Evolutionary conservation across 179 eudicot species (phyloP), one percentile per base, ranked within the genome.

Genomic region (Beta lomatogona): DNA sequence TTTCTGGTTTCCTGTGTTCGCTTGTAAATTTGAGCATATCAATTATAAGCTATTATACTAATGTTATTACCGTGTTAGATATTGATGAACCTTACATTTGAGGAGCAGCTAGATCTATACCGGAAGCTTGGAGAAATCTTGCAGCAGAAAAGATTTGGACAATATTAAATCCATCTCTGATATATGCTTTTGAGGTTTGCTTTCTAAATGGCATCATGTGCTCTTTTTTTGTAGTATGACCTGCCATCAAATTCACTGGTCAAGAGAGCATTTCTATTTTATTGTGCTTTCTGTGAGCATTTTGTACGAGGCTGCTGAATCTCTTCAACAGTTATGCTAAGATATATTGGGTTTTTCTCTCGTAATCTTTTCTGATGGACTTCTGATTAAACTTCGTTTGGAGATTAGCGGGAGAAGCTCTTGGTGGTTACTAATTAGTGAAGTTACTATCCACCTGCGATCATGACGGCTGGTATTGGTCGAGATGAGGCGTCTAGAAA

Each of bases 101-200:
- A 90, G 87, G 99, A 95, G 88, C 99, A 92, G 78, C 89, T 82
- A 77, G 88, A 89, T 82, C 73, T 95, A 70, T 94, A 89, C 87
- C 83, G 66, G 70, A 89, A 83, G 85, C 97, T 95, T n/a, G 93
- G 91, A 53, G 89, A 95, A 85, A 87, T 92, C 79, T 87, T 95
- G 80, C 87, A 81, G 83, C 92, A 87, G 79, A 86, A 89, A 78
- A 79, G 76, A 78, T 88, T 83, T 74, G 88, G 89, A 74, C 75
- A 82, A 71, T 83, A 88, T 48, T 91, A 85, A 77, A 70, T 36
- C 13, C 21, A 15, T 28, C 16, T 7, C 16, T 21, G 60, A 64
- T 72, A 21, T 59, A 46, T 63, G 48, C 73, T 75, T 75, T 71
- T 54, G 57, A 82, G 85, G 87, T 84, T 77, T 60, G 75, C 65